Evolutionary conservation across 345 rosid genomes (phyloP).

Genomic region (rapeseed (Brassica napus)): Da-Ae NC_063440.1:13875501-13876000

Average conservation of each 20-base stretch:
- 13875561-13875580: slow-evolving; percentile 69
- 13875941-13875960: slow-evolving; percentile 63
- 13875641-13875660: slow-evolving; percentile 82
- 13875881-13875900: slow-evolving; percentile 81
- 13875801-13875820: slow-evolving; percentile 66
- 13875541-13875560: slow-evolving; percentile 80
- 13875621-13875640: not conserved
- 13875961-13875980: slow-evolving; percentile 80
- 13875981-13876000: slow-evolving; percentile 90
- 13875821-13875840: slow-evolving; percentile 53
- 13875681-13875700: slow-evolving; percentile 99
- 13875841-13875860: slow-evolving; percentile 86
- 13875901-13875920: slow-evolving; percentile 67
- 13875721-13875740: slow-evolving; percentile 84
- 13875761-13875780: slow-evolving; percentile 61
- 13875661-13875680: slow-evolving; percentile 97
- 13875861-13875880: slow-evolving; percentile 98
- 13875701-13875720: slow-evolving; percentile 91
- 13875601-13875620: not conserved
- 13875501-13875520: slow-evolving; percentile 84
- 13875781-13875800: slow-evolving; percentile 42
- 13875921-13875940: slow-evolving; percentile 52
- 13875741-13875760: slow-evolving; percentile 67
- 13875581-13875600: not conserved
- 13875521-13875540: slow-evolving; percentile 81